Evolutionary conservation across 2,329 filamentous ascomycete species (phyloP).

Genomic region (Fusarium sp.): DNA sequence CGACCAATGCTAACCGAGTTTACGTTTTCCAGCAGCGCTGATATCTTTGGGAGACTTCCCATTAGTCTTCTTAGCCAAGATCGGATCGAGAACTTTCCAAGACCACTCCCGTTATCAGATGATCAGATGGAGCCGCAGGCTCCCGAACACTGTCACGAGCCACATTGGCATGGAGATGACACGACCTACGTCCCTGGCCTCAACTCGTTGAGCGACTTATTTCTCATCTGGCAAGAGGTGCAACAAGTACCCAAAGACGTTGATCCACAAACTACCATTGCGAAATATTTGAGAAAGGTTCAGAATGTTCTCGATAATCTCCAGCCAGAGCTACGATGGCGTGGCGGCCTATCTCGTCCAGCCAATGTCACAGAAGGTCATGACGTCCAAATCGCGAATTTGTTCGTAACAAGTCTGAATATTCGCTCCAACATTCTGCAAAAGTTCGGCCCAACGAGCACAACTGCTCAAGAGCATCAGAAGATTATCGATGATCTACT

Average conservation of each 20-base stretch:
- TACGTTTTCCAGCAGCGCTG: constrained; percentile 37
- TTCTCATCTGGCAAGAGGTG: constrained; percentile 48
- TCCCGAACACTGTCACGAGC: not conserved
- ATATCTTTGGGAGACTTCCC: constrained; percentile 45
- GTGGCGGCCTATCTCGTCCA: constrained; percentile 49
- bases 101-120: constrained; percentile 45
- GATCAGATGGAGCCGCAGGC: constrained; percentile 44
- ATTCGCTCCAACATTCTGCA: constrained; percentile 52
- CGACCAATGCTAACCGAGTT: not conserved
- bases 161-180: constrained; percentile 48
- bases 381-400: constrained; percentile 51
- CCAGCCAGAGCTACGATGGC: constrained; percentile 50
- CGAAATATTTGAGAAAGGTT: constrained; percentile 32
- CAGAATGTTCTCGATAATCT: constrained; percentile 48
- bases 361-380: constrained; percentile 47
- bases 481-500: constrained; percentile 50
- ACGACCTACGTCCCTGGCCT: constrained; percentile 50
- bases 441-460: constrained; percentile 38
- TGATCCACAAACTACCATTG: constrained; percentile 18
- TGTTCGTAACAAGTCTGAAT: constrained; percentile 52
- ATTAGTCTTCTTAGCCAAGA: constrained; percentile 43
- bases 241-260: constrained; percentile 26
- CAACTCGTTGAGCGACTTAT: constrained; percentile 49
- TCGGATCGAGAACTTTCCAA: constrained; percentile 32
- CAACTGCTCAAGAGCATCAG: constrained; percentile 42